These are phyloP conservation scores for Vigna reflexopilosa DNA, from an alignment of 306 rosid genomes.

Conservation along the genomic window DNA sequence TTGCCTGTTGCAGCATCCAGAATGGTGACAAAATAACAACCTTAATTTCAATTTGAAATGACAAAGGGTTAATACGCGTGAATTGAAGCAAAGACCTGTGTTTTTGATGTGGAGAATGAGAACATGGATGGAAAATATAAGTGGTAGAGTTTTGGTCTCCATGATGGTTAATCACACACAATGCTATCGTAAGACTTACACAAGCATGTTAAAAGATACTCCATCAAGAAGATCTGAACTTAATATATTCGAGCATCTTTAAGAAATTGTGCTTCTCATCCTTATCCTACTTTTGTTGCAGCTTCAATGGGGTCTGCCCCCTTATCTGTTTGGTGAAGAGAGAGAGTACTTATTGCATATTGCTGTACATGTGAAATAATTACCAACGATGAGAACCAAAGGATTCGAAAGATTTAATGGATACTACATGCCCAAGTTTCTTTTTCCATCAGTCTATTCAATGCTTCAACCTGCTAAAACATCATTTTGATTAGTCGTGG, in stretches of 20 bases:
- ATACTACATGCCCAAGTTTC: slow-evolving; percentile 40
- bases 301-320: slow-evolving; percentile 32
- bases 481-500: slow-evolving; percentile 46
- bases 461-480: slow-evolving; percentile 37
- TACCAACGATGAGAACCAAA: slow-evolving; percentile 29
- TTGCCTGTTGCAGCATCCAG: neutral
- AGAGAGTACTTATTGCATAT: slow-evolving; percentile 42
- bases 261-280: slow-evolving; percentile 29
- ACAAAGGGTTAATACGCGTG: neutral
- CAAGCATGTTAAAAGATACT: slow-evolving; percentile 34
- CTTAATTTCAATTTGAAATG: neutral
- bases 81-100: neutral
- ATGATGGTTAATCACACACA: slow-evolving; percentile 34
- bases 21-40: neutral
- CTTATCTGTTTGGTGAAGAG: slow-evolving; percentile 45
- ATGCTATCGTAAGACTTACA: slow-evolving; percentile 38
- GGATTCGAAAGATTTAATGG: slow-evolving; percentile 38
- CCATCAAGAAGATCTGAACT: slow-evolving; percentile 42
- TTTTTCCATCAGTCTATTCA: slow-evolving; percentile 53
- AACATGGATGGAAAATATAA: slow-evolving; percentile 2
- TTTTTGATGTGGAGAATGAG: neutral
- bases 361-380: slow-evolving; percentile 47
- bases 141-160: neutral
- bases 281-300: slow-evolving; percentile 49
- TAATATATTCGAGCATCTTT: slow-evolving; percentile 38